A percentile compares a stretch with the other conserved stretches of the same genome.
phyloP scores from a whole-genome alignment of 2,329 filamentous ascomycete species.

The Apiospora arundinis region DNA sequence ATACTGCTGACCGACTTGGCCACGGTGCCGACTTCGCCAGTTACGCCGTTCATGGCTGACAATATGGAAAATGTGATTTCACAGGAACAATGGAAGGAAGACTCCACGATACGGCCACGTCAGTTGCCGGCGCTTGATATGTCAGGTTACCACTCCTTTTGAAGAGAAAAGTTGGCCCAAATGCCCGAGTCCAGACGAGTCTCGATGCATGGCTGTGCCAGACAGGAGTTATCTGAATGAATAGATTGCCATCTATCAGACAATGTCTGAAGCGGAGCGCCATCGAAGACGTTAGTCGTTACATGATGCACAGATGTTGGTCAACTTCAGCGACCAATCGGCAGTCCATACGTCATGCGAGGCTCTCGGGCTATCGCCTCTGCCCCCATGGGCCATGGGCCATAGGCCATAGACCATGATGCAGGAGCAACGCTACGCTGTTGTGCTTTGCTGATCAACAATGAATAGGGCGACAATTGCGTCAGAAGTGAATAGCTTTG shows the following conservation, averaged over 20 bases:
- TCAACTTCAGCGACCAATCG: not conserved
- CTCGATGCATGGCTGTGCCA: not conserved
- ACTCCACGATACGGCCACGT: not conserved
- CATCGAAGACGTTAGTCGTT: not conserved
- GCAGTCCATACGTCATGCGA: not conserved
- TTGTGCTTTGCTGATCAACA: not conserved
- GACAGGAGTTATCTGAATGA: not conserved
- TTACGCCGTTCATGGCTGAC: not conserved
- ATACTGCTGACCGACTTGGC: not conserved
- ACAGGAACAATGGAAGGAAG: no score
- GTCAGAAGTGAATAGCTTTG: not conserved
- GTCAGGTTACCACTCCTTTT: not conserved
- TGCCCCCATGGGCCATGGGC: no score
- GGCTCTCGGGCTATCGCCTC: not conserved
- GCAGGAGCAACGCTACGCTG: not conserved
- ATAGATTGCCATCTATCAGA: not conserved
- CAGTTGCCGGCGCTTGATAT: not conserved
- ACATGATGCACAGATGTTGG: not conserved
- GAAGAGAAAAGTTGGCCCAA: not conserved
- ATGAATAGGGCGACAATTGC: not conserved
- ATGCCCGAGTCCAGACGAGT: not conserved
- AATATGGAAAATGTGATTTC: not conserved
- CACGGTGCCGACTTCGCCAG: not conserved
- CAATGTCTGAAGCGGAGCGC: constrained; percentile 7
- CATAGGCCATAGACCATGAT: not conserved